Percentiles rank a stretch among this genome's conserved stretches.
These are phyloP conservation scores for Exophiala sideris DNA, from an alignment of 2,329 filamentous ascomycete genomes.

Conservation along the genomic window DNA sequence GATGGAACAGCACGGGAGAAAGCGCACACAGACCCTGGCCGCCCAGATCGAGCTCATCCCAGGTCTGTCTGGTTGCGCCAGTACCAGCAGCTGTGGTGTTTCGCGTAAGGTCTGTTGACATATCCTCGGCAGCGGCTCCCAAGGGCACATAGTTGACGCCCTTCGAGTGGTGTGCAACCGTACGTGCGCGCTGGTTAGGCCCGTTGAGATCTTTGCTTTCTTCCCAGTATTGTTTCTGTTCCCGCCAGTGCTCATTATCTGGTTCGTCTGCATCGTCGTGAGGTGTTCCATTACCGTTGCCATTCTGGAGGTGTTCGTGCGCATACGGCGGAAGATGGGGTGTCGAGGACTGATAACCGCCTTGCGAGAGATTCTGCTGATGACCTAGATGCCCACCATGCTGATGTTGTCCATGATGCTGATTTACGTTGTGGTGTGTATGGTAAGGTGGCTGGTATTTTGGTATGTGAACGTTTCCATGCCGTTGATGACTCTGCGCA, in stretches of 20 bases:
- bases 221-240: constrained; percentile 77
- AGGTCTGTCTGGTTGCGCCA: constrained; percentile 63
- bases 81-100: constrained; percentile 58
- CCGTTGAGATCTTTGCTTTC: constrained; percentile 67
- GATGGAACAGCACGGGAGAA: constrained; percentile 70
- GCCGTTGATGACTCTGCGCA: constrained; percentile 46
- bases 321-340: constrained; percentile 55
- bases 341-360: constrained; percentile 44
- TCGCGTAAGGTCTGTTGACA: constrained; percentile 56
- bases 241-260: constrained; percentile 75
- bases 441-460: constrained; percentile 48
- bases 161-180: constrained; percentile 46
- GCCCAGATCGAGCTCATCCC: constrained; percentile 90
- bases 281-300: constrained; percentile 51
- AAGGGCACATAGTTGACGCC: constrained; percentile 45
- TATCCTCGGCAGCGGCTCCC: constrained; percentile 48
- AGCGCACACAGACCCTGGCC: constrained; percentile 90
- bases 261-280: constrained; percentile 57
- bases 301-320: constrained; percentile 56
- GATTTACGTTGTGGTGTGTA: constrained; percentile 42
- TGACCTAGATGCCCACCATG: constrained; percentile 42
- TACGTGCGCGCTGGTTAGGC: constrained; percentile 65
- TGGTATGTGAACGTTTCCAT: constrained; percentile 46
- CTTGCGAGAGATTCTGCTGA: constrained; percentile 50
- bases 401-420: constrained; percentile 36